Conservation (phyloP, 208 protist genomes). For the Naegleria lovaniensis region DNA sequence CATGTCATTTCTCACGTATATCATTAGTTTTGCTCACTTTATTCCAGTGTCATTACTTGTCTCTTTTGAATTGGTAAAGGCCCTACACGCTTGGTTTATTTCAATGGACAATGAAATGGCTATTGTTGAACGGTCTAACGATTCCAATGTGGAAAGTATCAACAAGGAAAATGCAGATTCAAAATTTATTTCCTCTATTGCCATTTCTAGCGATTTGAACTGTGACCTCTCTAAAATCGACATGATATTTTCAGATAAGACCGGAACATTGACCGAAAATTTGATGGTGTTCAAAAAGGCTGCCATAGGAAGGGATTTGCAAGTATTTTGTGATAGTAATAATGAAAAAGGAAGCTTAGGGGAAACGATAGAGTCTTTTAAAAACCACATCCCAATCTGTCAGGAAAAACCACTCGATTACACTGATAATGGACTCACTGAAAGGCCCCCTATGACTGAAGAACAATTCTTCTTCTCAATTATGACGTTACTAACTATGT, state of each 20-base stretch:
- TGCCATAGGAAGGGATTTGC: background rate
- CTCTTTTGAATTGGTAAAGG: slow-evolving; percentile 17
- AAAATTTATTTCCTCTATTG: background rate
- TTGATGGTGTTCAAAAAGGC: slow-evolving; percentile 71
- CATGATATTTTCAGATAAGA: slow-evolving; percentile 83
- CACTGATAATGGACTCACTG: no score
- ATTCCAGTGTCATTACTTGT: slow-evolving; percentile 33
- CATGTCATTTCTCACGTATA: background rate
- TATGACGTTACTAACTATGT: background rate
- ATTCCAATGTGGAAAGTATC: no score
- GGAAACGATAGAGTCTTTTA: background rate
- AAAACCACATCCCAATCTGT: no score
- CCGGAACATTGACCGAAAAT: slow-evolving; percentile 80
- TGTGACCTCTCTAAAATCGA: slow-evolving; percentile 50
- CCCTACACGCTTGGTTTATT: slow-evolving; percentile 16
- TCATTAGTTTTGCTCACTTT: background rate
- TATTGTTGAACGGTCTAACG: background rate
- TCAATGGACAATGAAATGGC: background rate
- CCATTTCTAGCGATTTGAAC: slow-evolving; percentile 33
- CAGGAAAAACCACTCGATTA: no score
- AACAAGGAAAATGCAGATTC: background rate
- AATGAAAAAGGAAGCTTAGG: background rate
- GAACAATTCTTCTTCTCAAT: background rate
- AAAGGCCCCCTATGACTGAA: no score
- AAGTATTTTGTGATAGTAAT: background rate